A percentile compares a stretch with the other conserved stretches of the same genome.
phyloP scores from a whole-genome alignment of 2,329 filamentous ascomycete species.

The Teratosphaeria pseudoeucalypti region DNA sequence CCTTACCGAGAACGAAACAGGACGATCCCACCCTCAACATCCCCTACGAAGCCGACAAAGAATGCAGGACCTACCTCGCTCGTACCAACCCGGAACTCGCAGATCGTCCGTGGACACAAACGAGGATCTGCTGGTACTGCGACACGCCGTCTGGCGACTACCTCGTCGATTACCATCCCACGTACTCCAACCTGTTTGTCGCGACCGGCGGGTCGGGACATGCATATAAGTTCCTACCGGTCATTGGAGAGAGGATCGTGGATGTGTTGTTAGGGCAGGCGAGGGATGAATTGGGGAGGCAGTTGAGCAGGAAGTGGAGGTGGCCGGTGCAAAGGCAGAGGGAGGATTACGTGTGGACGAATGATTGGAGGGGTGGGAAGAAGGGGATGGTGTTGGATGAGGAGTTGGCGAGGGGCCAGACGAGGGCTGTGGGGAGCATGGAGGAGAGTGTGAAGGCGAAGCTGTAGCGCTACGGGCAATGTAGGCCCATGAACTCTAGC shows the following conservation, averaged over 20 bases:
- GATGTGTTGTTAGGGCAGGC: slow-evolving; percentile 39
- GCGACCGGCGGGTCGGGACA: slow-evolving; percentile 54
- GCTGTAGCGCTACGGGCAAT: neutral
- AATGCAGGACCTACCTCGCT: slow-evolving; percentile 50
- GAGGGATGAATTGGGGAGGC: slow-evolving; percentile 27
- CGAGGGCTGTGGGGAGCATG: neutral
- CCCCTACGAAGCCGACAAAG: slow-evolving; percentile 50
- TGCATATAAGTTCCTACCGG: slow-evolving; percentile 52
- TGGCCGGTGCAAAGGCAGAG: slow-evolving; percentile 33
- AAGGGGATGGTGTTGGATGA: slow-evolving; percentile 27
- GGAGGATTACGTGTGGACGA: slow-evolving; percentile 27
- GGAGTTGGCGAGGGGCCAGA: slow-evolving; percentile 22
- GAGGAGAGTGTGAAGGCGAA: neutral
- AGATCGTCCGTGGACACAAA: slow-evolving; percentile 35
- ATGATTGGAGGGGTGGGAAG: slow-evolving; percentile 29
- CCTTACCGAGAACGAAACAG: slow-evolving; percentile 42
- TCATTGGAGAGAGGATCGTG: slow-evolving; percentile 45
- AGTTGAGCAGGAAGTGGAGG: slow-evolving; percentile 54
- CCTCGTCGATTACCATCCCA: slow-evolving; percentile 43
- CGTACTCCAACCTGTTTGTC: slow-evolving; percentile 43
- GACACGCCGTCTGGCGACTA: slow-evolving; percentile 48
- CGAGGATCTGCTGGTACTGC: slow-evolving; percentile 46
- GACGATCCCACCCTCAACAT: slow-evolving; percentile 33
- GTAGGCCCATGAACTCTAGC: neutral
- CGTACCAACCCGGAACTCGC: slow-evolving; percentile 38